Percentiles rank a stretch among this genome's conserved stretches.
Evolutionary conservation across 805 yeast genomes (phyloP).

Genomic region (Metschnikowia santaceciliae): DNA sequence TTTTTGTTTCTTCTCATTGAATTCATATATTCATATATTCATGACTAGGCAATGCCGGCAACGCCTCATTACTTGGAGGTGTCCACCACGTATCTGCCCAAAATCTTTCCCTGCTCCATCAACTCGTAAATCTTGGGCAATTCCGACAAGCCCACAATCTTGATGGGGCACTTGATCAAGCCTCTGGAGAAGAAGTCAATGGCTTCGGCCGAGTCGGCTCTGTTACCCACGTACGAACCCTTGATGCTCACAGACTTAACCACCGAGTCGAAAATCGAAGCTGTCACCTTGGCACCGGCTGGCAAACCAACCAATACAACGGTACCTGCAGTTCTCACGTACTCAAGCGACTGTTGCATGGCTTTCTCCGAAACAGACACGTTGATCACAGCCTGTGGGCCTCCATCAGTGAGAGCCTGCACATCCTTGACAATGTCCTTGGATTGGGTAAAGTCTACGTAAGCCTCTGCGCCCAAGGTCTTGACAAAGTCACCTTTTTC

Average conservation of each 20-base stretch:
- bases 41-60: neutral
- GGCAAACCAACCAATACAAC: constrained; percentile 64
- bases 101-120: constrained; percentile 81
- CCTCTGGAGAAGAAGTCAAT: constrained; percentile 72
- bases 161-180: constrained; percentile 66
- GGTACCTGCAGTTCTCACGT: constrained; percentile 34
- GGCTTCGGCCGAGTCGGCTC: constrained; percentile 82
- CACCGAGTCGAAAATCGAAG: constrained; percentile 70
- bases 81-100: constrained; percentile 88
- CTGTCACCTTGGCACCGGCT: constrained; percentile 67
- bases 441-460: constrained; percentile 32
- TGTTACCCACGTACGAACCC: constrained; percentile 87
- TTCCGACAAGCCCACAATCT: constrained; percentile 70
- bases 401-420: constrained; percentile 59
- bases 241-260: constrained; percentile 66
- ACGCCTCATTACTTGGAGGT: constrained; percentile 33
- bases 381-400: constrained; percentile 73
- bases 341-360: constrained; percentile 44
- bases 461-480: constrained; percentile 26
- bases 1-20: neutral
- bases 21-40: neutral
- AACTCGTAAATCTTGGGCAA: constrained; percentile 64
- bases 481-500: constrained; percentile 51
- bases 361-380: constrained; percentile 72
- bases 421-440: constrained; percentile 55